Evolutionary conservation across 2,329 filamentous ascomycete species (phyloP), one percentile per base, ranked within the genome.

Genomic region (Fusarium stilboides): DNA sequence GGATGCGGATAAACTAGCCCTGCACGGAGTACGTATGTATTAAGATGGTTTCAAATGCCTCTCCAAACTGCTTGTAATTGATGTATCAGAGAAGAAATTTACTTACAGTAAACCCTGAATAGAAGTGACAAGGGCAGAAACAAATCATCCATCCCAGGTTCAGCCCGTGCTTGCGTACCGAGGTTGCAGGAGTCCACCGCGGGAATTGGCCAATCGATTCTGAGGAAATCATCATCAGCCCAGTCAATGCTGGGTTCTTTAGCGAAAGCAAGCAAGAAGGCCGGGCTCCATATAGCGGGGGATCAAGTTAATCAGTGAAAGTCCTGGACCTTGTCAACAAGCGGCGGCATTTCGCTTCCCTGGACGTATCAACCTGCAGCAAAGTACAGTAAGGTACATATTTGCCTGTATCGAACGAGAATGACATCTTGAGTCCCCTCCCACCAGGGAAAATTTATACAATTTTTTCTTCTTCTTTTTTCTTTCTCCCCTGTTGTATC

Each of bases 171-270:
- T 58, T 36, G 22, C 24, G 52, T 51, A 62, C 67, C 62, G 67
- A 69, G 62, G 67, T 69, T 69, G 61, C 47, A 69, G 45, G 19
- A 55, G 34, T 54, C 40, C 62, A 56, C 45, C 37, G 19, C 24
- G 24, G 28, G 62, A 67, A 69, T 67, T 70, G 65, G 43, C 71
- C 66, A 74, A 73, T 68, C 17, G 68, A 45, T 46, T 26, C 15
- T 20, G 8, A 10, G 13, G 50, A 62, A 62, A 70, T 66, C 66
- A 72, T 70, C 68, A 70, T 51, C 55, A 54, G 53, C 49, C 49
- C 22, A 52, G 54, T 36, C 36, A 20, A 42, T 46, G 57, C 42
- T 62, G 45, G 49, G 36, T 47, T 63, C 43, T 42, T 42, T 42
- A 42, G 40, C 40, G 40, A 42, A 42, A 28, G 40, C 14, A 43